Base-by-base conservation (phyloP, 768 basidiomycete species). In the Lactifluus rugatus region DNA sequence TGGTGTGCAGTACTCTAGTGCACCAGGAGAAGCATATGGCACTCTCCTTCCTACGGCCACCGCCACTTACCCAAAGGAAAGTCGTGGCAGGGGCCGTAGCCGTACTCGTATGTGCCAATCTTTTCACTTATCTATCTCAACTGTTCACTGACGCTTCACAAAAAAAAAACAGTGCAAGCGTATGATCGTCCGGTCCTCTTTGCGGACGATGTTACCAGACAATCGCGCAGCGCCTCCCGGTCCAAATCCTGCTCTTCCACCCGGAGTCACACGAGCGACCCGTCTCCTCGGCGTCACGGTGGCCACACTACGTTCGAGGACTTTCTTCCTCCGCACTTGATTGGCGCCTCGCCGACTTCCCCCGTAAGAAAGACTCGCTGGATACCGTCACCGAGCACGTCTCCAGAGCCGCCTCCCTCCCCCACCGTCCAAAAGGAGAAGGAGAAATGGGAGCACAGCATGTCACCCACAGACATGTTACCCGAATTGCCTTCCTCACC, bases 181-280 rank as follows among this genome's bases (percentile, higher is more conserved):
- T 61, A 61, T 5, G 53, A 62, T 3, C 60, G 62, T 10, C 58
- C 62, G 1, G 62, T 56, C 0, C 0, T 56, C 8, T 62, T 62
- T 21, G 62, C 54, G 21, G 54, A 56, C 21, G 59, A 62, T 10
- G 0, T 9, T 11, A 2, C 7, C 9, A 2, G 2, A 8, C 37
- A 26, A 17, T 2, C 5, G 36, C 7, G 16, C 25, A 47, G 26
- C 23, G 26, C n/a, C 1, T 26, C 54, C 11, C 21, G 6, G 4
- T 4, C 48, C 2, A 17, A 6, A 1, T 39, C 54, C 13, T 26
- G 5, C 25, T 39, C 56, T 6, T 14, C 52, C 23, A 44, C 58
- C 10, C 23, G 13, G 14, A 25, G 58, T 5, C 23, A 54, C 14
- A 25, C 49, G n/a, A 26, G 58, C 11, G 50, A 5, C 32, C 52